Evolutionary conservation across 331 rosid species (phyloP), one percentile per base, ranked within the genome.

Genomic region (Prunus yedoensis): DNA sequence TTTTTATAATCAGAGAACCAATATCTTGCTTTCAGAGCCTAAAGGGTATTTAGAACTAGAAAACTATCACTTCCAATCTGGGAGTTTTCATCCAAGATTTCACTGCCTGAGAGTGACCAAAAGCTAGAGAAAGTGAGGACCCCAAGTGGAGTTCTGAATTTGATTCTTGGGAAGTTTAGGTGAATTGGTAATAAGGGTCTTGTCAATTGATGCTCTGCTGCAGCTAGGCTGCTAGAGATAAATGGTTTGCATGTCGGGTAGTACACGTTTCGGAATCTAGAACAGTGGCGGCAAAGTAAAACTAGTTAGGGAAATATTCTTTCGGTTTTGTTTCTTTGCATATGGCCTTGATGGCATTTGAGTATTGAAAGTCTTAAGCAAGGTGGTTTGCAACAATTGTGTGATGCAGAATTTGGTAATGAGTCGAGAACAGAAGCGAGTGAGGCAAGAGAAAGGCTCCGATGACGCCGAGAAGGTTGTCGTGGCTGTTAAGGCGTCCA

Each of bases 401-500:
- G 81, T 71, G 73, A 62, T 27, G 59, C 15, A 45, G 28, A 12
- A 14, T 35, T 58, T 57, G 46, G 21, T 60, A 76, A 92, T 91
- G 99, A 90, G 87, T 85, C 83, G 83, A 74, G 99, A 89, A 69
- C 87, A 74, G 81, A 95, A 88, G 80, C 84, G 84, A 71, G 93
- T 82, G 68, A 90, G 85, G 88, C 95, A 74, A 83, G 96, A 92
- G 83, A 95, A 86, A 72, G 84, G 87, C 76, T 89, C 88, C 3
- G 97, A 91, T 83, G 92, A 66, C n/a, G 91, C 86, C 38, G 96
- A 87, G 92, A 95, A 92, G 82, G 97, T 95, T 70, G 89, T 95
- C 59, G 99, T 95, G 62, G 98, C 97, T 1, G 97, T 95, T 64
- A 95, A 92, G 88, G 97, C 97, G 2, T 88, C 94, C 2, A 90